Evolutionary conservation across 2,329 filamentous ascomycete genomes (phyloP), one percentile per base, ranked within the genome.

Genomic region (Diaporthe australafricana): DNA sequence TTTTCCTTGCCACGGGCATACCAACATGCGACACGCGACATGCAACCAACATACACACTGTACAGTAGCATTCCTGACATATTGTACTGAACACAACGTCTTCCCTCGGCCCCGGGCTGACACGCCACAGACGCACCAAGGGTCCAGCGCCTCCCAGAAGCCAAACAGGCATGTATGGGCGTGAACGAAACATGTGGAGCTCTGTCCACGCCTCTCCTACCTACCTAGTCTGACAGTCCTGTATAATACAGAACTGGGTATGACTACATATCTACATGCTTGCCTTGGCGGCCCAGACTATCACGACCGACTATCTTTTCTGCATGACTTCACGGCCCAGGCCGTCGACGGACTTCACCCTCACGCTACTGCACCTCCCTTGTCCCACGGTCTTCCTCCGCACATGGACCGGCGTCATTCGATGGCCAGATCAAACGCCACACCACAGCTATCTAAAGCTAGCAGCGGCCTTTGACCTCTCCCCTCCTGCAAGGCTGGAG

Each of bases 71-170:
- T 35, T 17, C 12, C 38, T 40, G 14, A 11, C 14, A 16, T 20
- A 20, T 20, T 35, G 27, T 27, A 20, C 27, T 17, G 17, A 35
- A 20, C n/a, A 22, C 57, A 17, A 42, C 38, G n/a, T 69, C 42
- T 25, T 25, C 45, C 60, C 27, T 38, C 53, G 53, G 53, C 30
- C 27, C 53, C 67, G n/a, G 56, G 53, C 53, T 69, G 40, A 69
- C 45, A 32, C 35, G 67, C 67, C 67, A 42, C 32, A 69, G 67
- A 69, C 35, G 67, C 67, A 62, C 42, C 22, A 60, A 69, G 67
- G 67, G 67, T 69, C 67, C 67, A 60, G 40, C 32, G 63, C 35
- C 22, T 56, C n/a, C 40, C 38, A 35, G 5, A 35, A 35, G 32
- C 32, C 20, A 20, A 20, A 55, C 47, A 45, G 30, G 45, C 60